Conservation (phyloP, 2,329 filamentous ascomycete species). For the Fusarium sp. region DNA sequence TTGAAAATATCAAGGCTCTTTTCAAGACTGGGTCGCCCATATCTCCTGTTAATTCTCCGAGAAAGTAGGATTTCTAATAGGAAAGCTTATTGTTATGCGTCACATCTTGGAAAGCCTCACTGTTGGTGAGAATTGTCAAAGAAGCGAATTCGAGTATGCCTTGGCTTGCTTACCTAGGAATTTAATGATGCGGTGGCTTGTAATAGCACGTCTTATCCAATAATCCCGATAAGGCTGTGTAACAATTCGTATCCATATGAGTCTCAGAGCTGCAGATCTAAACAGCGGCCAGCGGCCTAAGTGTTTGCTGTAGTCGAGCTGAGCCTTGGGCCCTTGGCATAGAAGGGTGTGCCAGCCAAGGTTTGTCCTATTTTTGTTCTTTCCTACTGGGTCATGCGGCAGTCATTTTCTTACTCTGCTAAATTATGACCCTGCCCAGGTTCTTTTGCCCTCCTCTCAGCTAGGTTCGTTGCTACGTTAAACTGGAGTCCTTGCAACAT, state of each 20-base stretch:
- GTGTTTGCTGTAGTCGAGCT: no score
- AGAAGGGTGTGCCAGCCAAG: no score
- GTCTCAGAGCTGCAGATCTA: no score
- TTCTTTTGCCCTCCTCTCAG: neutral
- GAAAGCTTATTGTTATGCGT: no score
- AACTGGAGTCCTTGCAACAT: neutral
- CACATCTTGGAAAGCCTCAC: no score
- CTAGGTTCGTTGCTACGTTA: neutral
- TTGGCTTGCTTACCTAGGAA: neutral
- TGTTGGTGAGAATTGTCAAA: no score
- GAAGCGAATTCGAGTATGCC: neutral
- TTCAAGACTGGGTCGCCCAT: conserved; percentile 56
- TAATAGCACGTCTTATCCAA: neutral
- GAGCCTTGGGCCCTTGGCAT: no score
- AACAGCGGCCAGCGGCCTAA: no score
- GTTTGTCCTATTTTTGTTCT: neutral
- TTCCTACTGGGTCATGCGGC: no score
- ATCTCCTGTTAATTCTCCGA: conserved; percentile 52
- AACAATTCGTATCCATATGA: neutral
- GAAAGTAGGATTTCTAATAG: no score
- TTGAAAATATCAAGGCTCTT: conserved; percentile 60
- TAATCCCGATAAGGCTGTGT: neutral
- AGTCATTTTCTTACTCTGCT: no score
- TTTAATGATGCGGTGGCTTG: neutral
- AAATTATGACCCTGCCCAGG: neutral